A percentile compares a stretch with the other conserved stretches of the same genome.
Conservation (phyloP, 2,329 filamentous ascomycete genomes). For the Botryotinia narcissicola region DNA sequence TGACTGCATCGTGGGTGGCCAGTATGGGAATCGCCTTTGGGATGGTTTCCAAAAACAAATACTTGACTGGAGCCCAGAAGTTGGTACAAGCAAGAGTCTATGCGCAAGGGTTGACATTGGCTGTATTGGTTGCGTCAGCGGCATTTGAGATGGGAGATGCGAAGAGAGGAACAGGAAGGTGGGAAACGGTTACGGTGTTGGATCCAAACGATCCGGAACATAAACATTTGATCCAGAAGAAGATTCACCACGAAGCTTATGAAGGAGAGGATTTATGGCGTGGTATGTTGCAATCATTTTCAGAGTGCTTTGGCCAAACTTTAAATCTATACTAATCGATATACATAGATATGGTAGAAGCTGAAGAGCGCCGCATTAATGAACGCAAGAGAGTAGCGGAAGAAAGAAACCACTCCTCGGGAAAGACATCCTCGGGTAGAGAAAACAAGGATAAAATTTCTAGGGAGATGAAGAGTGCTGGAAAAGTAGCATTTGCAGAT, state of each 20-base stretch:
- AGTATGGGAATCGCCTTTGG: constrained; percentile 62
- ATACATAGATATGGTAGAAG: constrained; percentile 73
- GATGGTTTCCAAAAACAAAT: constrained; percentile 62
- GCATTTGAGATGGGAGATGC: constrained; percentile 73
- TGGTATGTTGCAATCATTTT: constrained; percentile 51
- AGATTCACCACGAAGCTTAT: constrained; percentile 82
- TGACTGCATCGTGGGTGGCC: constrained; percentile 64
- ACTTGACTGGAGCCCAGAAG: constrained; percentile 63
- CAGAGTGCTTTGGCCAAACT: not conserved
- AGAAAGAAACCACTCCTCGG: constrained; percentile 13
- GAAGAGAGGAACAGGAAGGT: constrained; percentile 70
- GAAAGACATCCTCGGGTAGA: constrained; percentile 53
- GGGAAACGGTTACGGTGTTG: constrained; percentile 79
- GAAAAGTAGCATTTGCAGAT: constrained; percentile 27
- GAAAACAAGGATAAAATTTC: constrained; percentile 41
- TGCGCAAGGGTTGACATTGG: constrained; percentile 68
- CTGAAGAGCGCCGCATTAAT: constrained; percentile 65
- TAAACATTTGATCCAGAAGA: constrained; percentile 82
- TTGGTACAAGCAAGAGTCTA: constrained; percentile 75
- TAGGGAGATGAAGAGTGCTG: constrained; percentile 41
- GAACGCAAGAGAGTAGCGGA: constrained; percentile 54
- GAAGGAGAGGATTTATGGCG: constrained; percentile 92
- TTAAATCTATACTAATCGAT: constrained; percentile 24
- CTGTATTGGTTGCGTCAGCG: constrained; percentile 64
- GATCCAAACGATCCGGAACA: constrained; percentile 81